Percentiles rank a stretch among this genome's conserved stretches.
phyloP scores from a whole-genome alignment of 768 basidiomycete species.

The Trichaptum fuscoviolaceum region DNA sequence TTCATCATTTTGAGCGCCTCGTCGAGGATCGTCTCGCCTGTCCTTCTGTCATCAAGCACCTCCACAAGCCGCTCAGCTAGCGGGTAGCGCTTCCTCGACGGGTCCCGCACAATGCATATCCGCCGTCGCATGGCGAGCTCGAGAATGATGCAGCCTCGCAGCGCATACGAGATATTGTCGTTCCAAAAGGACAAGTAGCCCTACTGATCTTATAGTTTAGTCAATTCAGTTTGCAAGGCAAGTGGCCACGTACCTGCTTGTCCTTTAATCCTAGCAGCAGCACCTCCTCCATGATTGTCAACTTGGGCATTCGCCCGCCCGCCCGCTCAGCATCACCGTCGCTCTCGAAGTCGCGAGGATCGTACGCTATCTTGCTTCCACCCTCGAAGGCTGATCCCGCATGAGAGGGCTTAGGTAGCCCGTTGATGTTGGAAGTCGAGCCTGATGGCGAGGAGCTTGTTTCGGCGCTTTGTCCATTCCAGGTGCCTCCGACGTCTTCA shows the following conservation, averaged over 20 bases:
- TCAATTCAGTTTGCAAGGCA: not conserved
- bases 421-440: constrained; percentile 3
- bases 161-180: constrained; percentile 98
- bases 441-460: constrained; percentile 18
- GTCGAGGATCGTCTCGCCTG: constrained; percentile 94
- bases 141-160: constrained; percentile 96
- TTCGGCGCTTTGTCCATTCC: constrained; percentile 13
- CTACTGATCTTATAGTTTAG: constrained; percentile 28
- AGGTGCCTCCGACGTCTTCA: constrained; percentile 21
- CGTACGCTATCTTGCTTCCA: constrained; percentile 85
- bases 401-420: constrained; percentile 39
- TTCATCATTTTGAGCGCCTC: constrained; percentile 97
- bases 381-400: constrained; percentile 84
- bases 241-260: constrained; percentile 64
- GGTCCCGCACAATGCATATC: constrained; percentile 87
- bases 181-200: constrained; percentile 99
- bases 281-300: constrained; percentile 98
- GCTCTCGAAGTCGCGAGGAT: constrained; percentile 80
- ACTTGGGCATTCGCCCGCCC: constrained; percentile 70
- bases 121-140: constrained; percentile 94
- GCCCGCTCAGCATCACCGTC: constrained; percentile 55
- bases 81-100: constrained; percentile 65
- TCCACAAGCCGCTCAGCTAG: constrained; percentile 83
- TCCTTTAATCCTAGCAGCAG: constrained; percentile 92
- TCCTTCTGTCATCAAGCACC: constrained; percentile 87